These are phyloP conservation scores for Fusarium acutatum DNA, from an alignment of 2,329 filamentous ascomycete genomes.

Conservation along the genomic window DNA sequence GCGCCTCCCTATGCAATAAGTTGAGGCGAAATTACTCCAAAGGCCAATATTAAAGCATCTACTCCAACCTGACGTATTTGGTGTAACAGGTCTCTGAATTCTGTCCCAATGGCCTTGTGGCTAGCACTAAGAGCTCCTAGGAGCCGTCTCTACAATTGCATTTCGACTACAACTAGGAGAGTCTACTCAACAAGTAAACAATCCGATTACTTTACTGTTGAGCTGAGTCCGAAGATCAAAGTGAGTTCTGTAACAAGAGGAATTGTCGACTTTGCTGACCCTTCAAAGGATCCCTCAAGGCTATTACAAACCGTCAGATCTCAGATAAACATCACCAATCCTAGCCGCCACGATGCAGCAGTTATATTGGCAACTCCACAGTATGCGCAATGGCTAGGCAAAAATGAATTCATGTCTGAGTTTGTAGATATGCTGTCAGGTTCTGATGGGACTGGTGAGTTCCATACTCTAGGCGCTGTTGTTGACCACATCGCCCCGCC, in stretches of 20 bases:
- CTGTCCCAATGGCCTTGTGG: conserved; percentile 35
- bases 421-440: conserved; percentile 59
- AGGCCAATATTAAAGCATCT: neutral
- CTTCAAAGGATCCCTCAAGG: conserved; percentile 23
- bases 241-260: neutral
- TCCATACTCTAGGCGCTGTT: conserved; percentile 63
- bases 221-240: conserved; percentile 21
- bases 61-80: too few species aligned
- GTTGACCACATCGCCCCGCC: conserved; percentile 62
- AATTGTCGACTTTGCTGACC: conserved; percentile 1
- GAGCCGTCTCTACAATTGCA: conserved; percentile 26
- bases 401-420: conserved; percentile 52
- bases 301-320: conserved; percentile 29
- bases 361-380: conserved; percentile 60
- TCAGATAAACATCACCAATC: conserved; percentile 41
- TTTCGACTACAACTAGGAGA: conserved; percentile 27
- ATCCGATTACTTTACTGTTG: conserved; percentile 33
- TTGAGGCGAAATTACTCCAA: neutral
- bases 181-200: conserved; percentile 28
- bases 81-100: neutral
- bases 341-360: conserved; percentile 50
- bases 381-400: conserved; percentile 58
- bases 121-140: conserved; percentile 29
- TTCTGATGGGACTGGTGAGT: conserved; percentile 46
- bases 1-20: neutral